A percentile compares a stretch with the other conserved stretches of the same genome.
phyloP scores from a whole-genome alignment of 257 asterid species.

The Solanum virginianum region DNA sequence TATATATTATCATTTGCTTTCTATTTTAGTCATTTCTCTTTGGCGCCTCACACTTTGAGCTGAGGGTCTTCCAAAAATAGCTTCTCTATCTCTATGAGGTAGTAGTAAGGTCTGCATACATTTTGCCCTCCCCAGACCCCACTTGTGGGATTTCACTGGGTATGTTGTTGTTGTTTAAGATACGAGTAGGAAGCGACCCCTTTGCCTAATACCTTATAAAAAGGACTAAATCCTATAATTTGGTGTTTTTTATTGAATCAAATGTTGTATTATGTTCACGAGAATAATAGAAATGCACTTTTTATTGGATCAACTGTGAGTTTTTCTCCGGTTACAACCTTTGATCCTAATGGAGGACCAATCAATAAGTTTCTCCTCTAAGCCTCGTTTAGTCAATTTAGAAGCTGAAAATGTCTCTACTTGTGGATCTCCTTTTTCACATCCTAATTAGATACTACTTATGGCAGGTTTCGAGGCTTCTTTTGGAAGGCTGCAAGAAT shows the following conservation, averaged over 20 bases:
- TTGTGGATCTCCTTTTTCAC: neutral
- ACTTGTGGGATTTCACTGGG: no score
- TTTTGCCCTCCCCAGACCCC: no score
- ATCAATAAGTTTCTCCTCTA: neutral
- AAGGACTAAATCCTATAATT: neutral
- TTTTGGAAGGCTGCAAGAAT: conserved; percentile 53
- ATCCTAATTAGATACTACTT: neutral
- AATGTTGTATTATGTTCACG: neutral
- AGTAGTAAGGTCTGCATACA: no score
- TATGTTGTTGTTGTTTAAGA: neutral
- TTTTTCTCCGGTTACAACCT: neutral
- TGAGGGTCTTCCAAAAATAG: no score
- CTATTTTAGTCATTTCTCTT: no score
- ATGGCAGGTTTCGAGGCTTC: conserved; percentile 42
- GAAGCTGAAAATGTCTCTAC: neutral
- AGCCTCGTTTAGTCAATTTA: neutral
- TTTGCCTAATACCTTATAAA: no score
- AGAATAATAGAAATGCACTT: neutral
- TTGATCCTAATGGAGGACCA: neutral
- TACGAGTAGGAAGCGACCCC: no score
- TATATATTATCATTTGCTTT: no score
- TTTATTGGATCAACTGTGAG: neutral
- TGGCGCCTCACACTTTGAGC: no score
- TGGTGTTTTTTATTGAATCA: neutral
- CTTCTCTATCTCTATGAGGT: no score